Base-by-base conservation (phyloP, 805 yeast genomes). In the Tetrapisispora pingtungensis region DNA sequence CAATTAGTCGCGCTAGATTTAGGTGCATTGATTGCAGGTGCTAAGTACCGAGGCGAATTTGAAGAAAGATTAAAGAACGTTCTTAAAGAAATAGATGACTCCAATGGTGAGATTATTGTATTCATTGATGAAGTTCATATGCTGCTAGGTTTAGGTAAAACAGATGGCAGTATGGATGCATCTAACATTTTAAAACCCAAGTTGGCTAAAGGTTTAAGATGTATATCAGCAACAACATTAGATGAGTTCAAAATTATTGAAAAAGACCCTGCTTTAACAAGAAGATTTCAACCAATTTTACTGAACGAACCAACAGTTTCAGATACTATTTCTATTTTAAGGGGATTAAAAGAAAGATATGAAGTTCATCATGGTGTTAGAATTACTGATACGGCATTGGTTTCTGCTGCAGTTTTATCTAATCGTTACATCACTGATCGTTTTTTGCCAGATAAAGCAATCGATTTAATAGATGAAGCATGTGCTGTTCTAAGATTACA, bases 341-440 rank as follows among this genome's bases (percentile, higher is more conserved):
- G 98, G 58, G 98, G 98, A 4, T 72, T 90, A 56, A 89, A 90
- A 61, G 97, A 90, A 58, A 75, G 84, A 49, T 90, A 90, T 61
- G 98, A 90, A 59, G 96, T 90, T 2, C 98, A 90, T 57, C 98
- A 90, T 58, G 98, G 98, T 67, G 98, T 90, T 7, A 77, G 96
- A 50, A 86, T 90, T 47, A 76, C 90, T 3, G 98, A 90, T 59
- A 76, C 88, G 40, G 96, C 98, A 0, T 70, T 90, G 45, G 97
- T 90, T 1, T 84, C 96, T 0, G 96, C 97, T 12, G 96, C 96
- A 0, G 80, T 85, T 7, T 77, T 89, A 58, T 80, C 94, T 40
- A 85, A 87, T 58, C 74, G 98, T 50, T 90, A 90, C 61, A 85
- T 90, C 45, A 84, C 94, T 3, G 97, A 90, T 61, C 68, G 97